Evolutionary conservation across 2,329 filamentous ascomycete species (phyloP), one percentile per base, ranked within the genome.

Genomic region (Exophiala sp.): DNA sequence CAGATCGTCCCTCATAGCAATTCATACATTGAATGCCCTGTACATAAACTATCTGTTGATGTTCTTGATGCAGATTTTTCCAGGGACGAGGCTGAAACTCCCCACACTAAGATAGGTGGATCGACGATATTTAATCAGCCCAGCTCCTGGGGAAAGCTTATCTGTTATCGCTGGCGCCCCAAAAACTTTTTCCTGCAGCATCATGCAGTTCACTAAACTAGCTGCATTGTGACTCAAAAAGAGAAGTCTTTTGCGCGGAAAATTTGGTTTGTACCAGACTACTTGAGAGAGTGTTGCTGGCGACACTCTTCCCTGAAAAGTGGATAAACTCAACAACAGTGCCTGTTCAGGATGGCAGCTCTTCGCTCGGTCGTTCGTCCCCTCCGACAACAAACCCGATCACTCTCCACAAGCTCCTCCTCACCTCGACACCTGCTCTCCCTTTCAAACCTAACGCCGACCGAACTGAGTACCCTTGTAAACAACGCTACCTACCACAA

Each of bases 341-440:
- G 38, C 21, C 33, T 10, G 10, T 38, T 29, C 50, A 16, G 32
- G 10, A 59, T 59, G 54, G 43, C 54, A 16, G 18, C 54, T 38
- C 40, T 59, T 11, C 47, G 57, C n/a, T 35, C 54, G n/a, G 24
- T 59, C 40, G 18, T 52, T 9, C 50, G 48, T 14, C 47, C 54
- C 5, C 38, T 59, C n/a, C 47, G 18, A 10, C 47, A 50, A 14
- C 47, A 48, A 33, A 39, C 20, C 14, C 52, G 48, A 14, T 45
- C 52, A 12, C 50, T 58, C 7, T 57, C 57, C 16, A 57, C 51
- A 33, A 43, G 42, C 3, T 78, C 77, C 49, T 81, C 82, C 5
- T 78, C 81, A 65, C 76, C 90, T 45, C 87, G 94, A 62, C 92
- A 97, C 78, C 79, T 99, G 48, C 86, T 96, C 73, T 95, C 91